Conservation (phyloP, 768 basidiomycete species). For the Sarcodon sp. region DNA sequence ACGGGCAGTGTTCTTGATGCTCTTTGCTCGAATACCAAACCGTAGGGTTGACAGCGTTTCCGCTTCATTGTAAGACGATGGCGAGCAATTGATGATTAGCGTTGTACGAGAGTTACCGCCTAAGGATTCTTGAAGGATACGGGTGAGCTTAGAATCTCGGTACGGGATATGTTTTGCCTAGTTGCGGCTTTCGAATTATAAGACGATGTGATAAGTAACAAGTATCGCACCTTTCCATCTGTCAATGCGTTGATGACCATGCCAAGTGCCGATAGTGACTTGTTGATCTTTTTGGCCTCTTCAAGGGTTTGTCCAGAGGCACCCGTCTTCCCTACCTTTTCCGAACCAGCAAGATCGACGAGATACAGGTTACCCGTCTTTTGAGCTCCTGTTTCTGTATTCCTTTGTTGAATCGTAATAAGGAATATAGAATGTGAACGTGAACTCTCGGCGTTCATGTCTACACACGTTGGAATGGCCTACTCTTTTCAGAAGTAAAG, state of each 20-base stretch:
- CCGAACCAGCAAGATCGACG: conserved; percentile 96
- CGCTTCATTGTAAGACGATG: conserved; percentile 91
- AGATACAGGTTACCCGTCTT: conserved; percentile 97
- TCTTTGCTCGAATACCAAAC: conserved; percentile 99
- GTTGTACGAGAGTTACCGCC: conserved; percentile 94
- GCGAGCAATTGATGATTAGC: conserved; percentile 99
- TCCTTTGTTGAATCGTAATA: conserved; percentile 92
- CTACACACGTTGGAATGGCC: conserved; percentile 25
- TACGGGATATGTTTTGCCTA: conserved; percentile 97
- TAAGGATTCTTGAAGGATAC: conserved; percentile 96
- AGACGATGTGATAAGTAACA: no score
- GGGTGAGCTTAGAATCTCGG: conserved; percentile 97
- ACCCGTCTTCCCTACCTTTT: conserved; percentile 99
- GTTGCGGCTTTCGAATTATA: background rate
- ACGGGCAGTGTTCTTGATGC: conserved; percentile 99
- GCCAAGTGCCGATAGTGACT: conserved; percentile 90
- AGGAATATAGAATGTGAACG: conserved; percentile 99
- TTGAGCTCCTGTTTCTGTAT: conserved; percentile 89
- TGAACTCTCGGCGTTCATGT: conserved; percentile 99
- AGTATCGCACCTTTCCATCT: conserved; percentile 67
- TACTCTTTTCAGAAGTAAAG: conserved; percentile 1
- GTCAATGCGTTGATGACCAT: conserved; percentile 99
- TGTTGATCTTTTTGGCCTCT: conserved; percentile 99
- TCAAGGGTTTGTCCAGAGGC: conserved; percentile 98
- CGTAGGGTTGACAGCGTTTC: conserved; percentile 96